Conservation (phyloP, 306 rosid genomes). For the Dalbergia oliveri region DNA sequence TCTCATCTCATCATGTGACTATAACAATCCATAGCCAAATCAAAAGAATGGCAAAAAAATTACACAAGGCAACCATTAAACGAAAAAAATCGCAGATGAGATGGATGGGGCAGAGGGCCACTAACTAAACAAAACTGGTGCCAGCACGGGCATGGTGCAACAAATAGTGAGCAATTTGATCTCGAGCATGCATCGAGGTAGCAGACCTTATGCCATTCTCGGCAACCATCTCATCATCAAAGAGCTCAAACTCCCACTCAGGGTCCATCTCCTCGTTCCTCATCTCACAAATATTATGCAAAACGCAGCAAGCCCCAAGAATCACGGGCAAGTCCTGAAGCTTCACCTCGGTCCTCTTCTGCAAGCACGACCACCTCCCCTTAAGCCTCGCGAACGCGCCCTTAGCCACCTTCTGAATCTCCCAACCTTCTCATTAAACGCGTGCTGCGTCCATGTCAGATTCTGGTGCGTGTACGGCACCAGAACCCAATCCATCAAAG, state of each 20-base stretch:
- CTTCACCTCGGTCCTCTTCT: conserved; percentile 84
- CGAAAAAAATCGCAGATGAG: neutral
- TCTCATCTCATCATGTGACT: conserved; percentile 33
- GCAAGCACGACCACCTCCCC: conserved; percentile 83
- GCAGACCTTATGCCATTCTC: conserved; percentile 56
- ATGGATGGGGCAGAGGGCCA: too few species aligned
- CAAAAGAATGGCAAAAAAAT: too few species aligned
- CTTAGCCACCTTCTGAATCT: conserved; percentile 52
- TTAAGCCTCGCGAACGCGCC: conserved; percentile 70
- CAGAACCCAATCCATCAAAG: conserved; percentile 71
- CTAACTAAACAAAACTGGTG: conserved; percentile 49
- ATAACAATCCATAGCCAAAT: conserved; percentile 38
- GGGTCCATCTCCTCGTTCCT: conserved; percentile 61
- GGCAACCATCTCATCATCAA: conserved; percentile 70
- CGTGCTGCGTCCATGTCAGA: conserved; percentile 79
- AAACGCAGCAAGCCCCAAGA: conserved; percentile 85
- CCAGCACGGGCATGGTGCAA: conserved; percentile 70
- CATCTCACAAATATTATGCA: conserved; percentile 86
- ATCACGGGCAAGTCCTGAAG: conserved; percentile 76
- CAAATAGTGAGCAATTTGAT: conserved; percentile 76
- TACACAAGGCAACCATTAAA: neutral
- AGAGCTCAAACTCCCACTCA: conserved; percentile 52
- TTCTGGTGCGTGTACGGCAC: conserved; percentile 71
- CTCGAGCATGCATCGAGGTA: conserved; percentile 57
- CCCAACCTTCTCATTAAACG: conserved; percentile 69